These are phyloP conservation scores for Pseudoscleropodium purum DNA, from an alignment of 225 moss, liverwort and hornwort genomes.

Conservation along the genomic window DNA sequence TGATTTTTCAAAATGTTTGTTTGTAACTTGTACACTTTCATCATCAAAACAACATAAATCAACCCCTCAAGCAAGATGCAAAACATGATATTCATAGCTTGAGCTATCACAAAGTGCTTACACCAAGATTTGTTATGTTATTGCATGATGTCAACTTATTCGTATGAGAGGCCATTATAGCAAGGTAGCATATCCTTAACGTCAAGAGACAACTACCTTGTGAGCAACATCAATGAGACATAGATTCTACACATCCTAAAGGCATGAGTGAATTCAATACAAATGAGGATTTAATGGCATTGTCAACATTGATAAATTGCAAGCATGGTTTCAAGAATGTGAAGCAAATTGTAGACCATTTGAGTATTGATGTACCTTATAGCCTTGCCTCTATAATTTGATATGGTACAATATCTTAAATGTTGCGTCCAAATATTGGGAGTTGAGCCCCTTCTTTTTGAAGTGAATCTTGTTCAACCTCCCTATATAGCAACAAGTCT, in stretches of 20 bases:
- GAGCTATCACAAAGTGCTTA: neutral
- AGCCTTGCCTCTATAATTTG: neutral
- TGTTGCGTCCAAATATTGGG: neutral
- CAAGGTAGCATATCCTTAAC: neutral
- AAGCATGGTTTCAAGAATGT: neutral
- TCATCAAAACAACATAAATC: no score
- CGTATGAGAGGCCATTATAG: fast-evolving
- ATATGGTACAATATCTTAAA: neutral
- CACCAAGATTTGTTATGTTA: neutral
- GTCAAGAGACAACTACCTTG: neutral
- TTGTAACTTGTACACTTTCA: fast-evolving
- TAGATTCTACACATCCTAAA: neutral
- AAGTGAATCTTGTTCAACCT: neutral
- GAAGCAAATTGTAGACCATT: neutral
- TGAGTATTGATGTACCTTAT: fast-evolving
- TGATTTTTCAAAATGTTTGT: neutral
- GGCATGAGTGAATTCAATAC: fast-evolving
- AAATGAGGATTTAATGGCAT: neutral
- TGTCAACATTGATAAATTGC: neutral
- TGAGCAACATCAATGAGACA: fast-evolving
- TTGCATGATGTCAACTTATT: neutral
- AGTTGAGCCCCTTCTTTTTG: fast-evolving
- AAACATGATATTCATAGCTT: neutral
- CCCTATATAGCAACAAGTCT: neutral
- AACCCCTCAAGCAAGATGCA: fast-evolving